A percentile compares a stretch with the other conserved stretches of the same genome.
These are phyloP conservation scores for Cinchona pubescens DNA, from an alignment of 257 asterid genomes.

Conservation along the genomic window DNA sequence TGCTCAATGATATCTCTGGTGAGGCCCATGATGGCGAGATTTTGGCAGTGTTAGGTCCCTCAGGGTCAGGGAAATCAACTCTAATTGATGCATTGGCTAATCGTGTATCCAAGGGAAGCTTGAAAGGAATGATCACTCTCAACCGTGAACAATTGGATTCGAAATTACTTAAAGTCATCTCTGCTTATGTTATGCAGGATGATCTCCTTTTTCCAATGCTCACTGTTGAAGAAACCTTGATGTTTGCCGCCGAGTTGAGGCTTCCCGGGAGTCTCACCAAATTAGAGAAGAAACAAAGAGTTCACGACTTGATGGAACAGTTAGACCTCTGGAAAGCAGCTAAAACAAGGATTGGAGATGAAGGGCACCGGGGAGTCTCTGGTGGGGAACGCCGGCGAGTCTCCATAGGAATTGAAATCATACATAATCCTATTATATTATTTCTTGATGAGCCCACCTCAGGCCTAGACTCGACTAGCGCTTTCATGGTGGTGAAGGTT, in stretches of 20 bases:
- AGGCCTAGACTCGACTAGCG: conserved; percentile 50
- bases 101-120: conserved; percentile 60
- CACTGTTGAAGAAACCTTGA: conserved; percentile 74
- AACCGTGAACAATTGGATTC: conserved; percentile 68
- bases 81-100: conserved; percentile 69
- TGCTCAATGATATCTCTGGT: conserved; percentile 61
- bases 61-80: conserved; percentile 76
- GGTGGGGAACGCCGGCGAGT: conserved; percentile 50
- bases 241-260: conserved; percentile 80
- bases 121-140: conserved; percentile 57
- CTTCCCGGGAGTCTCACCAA: conserved; percentile 40
- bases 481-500: conserved; percentile 43
- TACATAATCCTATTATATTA: conserved; percentile 44
- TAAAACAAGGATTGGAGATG: conserved; percentile 35
- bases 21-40: conserved; percentile 76
- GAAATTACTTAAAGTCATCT: conserved; percentile 52
- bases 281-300: conserved; percentile 25
- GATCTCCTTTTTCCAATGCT: conserved; percentile 77
- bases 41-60: conserved; percentile 79
- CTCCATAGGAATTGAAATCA: conserved; percentile 42
- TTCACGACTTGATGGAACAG: conserved; percentile 30
- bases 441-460: conserved; percentile 54
- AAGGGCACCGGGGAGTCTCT: conserved; percentile 40
- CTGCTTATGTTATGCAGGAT: conserved; percentile 85
- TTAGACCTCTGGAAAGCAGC: conserved; percentile 34